These are phyloP conservation scores for Rhizopogon vesiculosus DNA, from an alignment of 768 basidiomycete genomes.

Conservation along the genomic window DNA sequence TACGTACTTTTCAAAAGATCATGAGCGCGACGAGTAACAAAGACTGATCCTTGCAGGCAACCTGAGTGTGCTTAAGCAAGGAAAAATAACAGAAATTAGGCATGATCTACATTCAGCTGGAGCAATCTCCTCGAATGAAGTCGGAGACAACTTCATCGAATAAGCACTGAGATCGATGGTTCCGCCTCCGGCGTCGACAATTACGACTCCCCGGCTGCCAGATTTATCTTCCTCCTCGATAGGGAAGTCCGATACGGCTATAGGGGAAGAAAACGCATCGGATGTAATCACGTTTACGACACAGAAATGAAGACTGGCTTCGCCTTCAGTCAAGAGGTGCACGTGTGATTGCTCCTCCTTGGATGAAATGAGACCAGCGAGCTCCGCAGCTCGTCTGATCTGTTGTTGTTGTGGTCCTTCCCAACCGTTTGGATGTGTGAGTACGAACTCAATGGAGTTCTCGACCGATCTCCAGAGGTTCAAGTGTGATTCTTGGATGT, in stretches of 20 bases:
- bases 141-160: slow-evolving; percentile 14
- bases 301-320: slow-evolving; percentile 30
- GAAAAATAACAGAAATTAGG: not conserved
- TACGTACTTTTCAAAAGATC: slow-evolving; percentile 24
- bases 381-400: slow-evolving; percentile 19
- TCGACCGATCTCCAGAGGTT: slow-evolving; percentile 25
- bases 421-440: slow-evolving; percentile 30
- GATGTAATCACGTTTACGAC: slow-evolving; percentile 37
- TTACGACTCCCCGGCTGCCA: slow-evolving; percentile 32
- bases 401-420: slow-evolving; percentile 25
- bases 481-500: slow-evolving; percentile 21
- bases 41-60: slow-evolving; percentile 33
- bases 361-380: slow-evolving; percentile 18
- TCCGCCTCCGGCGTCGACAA: slow-evolving; percentile 45
- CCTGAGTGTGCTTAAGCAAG: slow-evolving; percentile 16
- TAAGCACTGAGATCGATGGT: slow-evolving; percentile 36
- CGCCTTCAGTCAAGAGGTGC: slow-evolving; percentile 22
- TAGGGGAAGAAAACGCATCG: slow-evolving; percentile 15
- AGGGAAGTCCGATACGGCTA: not conserved
- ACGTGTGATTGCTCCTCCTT: slow-evolving; percentile 7
- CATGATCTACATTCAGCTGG: not conserved
- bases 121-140: not conserved
- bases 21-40: slow-evolving; percentile 27
- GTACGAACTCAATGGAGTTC: slow-evolving; percentile 15
- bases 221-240: slow-evolving; percentile 1